phyloP scores from a whole-genome alignment of 2,329 filamentous ascomycete species.

The Scedosporium boydii region DNA sequence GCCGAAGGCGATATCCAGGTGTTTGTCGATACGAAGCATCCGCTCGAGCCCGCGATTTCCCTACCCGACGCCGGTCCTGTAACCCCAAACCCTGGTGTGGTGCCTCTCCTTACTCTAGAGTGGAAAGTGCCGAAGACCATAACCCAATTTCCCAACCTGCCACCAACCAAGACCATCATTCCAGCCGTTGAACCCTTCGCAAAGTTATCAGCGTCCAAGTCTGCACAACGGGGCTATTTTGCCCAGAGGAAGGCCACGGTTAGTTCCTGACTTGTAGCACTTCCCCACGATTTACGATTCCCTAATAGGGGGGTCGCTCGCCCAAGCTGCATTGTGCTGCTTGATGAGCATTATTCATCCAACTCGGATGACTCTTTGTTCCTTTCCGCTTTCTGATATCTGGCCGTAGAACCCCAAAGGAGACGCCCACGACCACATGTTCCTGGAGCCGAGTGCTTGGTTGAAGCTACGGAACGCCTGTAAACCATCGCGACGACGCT shows the following conservation, averaged over 20 bases:
- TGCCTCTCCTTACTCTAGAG: background rate
- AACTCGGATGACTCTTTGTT: background rate
- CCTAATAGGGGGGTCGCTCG: background rate
- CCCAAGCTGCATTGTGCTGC: background rate
- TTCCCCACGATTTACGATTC: background rate
- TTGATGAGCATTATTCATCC: background rate
- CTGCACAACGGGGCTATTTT: background rate
- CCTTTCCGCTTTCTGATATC: background rate
- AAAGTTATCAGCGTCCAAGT: background rate
- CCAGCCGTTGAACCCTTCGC: background rate
- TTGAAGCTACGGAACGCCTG: background rate
- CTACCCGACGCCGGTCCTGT: background rate
- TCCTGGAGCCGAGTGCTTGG: background rate
- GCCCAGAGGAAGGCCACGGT: background rate
- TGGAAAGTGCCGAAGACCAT: background rate
- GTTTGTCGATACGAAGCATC: background rate
- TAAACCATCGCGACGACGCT: background rate
- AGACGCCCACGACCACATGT: background rate
- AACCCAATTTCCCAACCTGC: background rate
- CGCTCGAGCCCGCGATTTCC: background rate
- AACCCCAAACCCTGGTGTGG: background rate
- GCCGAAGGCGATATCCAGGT: background rate
- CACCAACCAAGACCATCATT: background rate
- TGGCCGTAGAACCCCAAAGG: background rate
- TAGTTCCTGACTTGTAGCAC: background rate